These are phyloP conservation scores for Fusarium fracticaudum DNA, from an alignment of 2,329 filamentous ascomycete species.

Conservation along the genomic window DNA sequence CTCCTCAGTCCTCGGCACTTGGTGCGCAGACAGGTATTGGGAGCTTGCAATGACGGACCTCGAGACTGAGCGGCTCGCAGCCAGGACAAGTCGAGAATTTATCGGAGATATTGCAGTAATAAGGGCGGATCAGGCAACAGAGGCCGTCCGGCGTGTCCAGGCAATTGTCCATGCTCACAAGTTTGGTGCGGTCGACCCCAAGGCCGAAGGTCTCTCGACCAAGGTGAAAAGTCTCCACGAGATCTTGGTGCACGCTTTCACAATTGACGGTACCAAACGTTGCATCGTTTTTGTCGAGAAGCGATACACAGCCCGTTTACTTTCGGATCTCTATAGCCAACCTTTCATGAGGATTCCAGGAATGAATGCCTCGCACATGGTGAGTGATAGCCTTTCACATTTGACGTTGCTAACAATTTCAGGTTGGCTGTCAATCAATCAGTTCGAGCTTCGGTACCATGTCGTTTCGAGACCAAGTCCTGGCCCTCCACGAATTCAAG, in stretches of 20 bases:
- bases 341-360: slow-evolving; percentile 64
- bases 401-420: neutral
- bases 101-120: slow-evolving; percentile 22
- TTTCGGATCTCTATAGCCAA: slow-evolving; percentile 73
- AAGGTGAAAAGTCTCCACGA: slow-evolving; percentile 75
- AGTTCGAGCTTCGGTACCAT: slow-evolving; percentile 66
- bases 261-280: slow-evolving; percentile 57
- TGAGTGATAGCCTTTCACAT: slow-evolving; percentile 48
- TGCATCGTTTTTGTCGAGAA: slow-evolving; percentile 91
- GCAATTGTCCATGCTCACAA: slow-evolving; percentile 63
- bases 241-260: slow-evolving; percentile 72
- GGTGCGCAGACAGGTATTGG: slow-evolving; percentile 89
- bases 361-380: slow-evolving; percentile 70
- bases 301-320: slow-evolving; percentile 78
- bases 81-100: slow-evolving; percentile 57
- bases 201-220: slow-evolving; percentile 65
- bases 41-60: slow-evolving; percentile 72
- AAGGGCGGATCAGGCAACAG: slow-evolving; percentile 58
- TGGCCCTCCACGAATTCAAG: slow-evolving; percentile 74
- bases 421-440: slow-evolving; percentile 45
- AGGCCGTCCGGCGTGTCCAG: slow-evolving; percentile 67
- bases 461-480: slow-evolving; percentile 78
- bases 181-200: slow-evolving; percentile 50
- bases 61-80: slow-evolving; percentile 68
- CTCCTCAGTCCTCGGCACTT: slow-evolving; percentile 76